phyloP scores from a whole-genome alignment of 495 filamentous ascomycete genomes.

The Talaromyces stipitatus region DNA sequence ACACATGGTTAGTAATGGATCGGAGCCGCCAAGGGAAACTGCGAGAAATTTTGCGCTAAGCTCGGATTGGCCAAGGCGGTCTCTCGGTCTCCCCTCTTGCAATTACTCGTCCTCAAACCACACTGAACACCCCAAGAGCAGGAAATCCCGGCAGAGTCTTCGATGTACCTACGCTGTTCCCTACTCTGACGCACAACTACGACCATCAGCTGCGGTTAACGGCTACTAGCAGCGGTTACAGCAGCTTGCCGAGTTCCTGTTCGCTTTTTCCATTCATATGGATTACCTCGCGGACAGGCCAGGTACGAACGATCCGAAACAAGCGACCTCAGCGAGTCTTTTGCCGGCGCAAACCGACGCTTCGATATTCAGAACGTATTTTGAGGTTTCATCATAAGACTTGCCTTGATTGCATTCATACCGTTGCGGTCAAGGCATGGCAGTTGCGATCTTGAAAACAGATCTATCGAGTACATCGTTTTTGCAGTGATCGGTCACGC shows the following conservation, averaged over 20 bases:
- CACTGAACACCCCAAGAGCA: background rate
- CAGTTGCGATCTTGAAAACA: slow-evolving; percentile 1
- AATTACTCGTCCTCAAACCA: background rate
- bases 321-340: background rate
- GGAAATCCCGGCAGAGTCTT: background rate
- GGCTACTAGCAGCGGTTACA: background rate
- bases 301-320: background rate
- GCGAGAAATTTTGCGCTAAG: slow-evolving; percentile 4
- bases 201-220: background rate
- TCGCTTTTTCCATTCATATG: background rate
- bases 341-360: background rate
- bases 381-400: background rate
- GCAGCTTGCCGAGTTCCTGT: background rate
- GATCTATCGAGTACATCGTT: background rate
- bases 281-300: background rate
- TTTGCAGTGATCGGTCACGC: background rate
- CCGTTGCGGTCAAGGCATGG: slow-evolving; percentile 9
- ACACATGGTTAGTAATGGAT: slow-evolving; percentile 10
- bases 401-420: slow-evolving; percentile 3
- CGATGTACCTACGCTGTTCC: background rate
- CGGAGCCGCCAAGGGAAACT: slow-evolving; percentile 5
- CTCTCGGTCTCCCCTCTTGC: background rate
- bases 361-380: background rate
- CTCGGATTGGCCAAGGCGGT: slow-evolving; percentile 1
- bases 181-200: background rate